Evolutionary conservation across 148 eudicot species (phyloP), one percentile per base, ranked within the genome.

Genomic region (Amaranthus hypochondriacus): DNA sequence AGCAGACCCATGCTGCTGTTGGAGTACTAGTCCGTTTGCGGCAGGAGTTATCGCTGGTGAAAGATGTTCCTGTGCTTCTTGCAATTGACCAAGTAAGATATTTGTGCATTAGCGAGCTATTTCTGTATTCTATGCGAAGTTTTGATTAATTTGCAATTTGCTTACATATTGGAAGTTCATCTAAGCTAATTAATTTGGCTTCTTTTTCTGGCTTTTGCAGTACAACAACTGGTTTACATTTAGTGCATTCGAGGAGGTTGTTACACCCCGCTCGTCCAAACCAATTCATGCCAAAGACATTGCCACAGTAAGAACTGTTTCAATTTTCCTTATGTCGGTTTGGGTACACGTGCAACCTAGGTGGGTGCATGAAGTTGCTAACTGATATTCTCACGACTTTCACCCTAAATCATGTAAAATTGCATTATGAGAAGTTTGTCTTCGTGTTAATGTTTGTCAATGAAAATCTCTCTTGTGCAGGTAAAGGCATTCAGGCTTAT

Each of bases 201-300:
- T 28, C 15, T 75, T 46, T 64, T 71, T 62, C 62, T 84, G 77
- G 70, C 62, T 80, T 15, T 78, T 56, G 73, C 92, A 95, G 97
- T 95, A 88, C 76, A 95, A 95, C 80, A 92, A 83, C 76, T 95
- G 99, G 99, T 95, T 87, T 77, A 95, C 99, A 43, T 92, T 92
- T 84, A 92, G 84, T 47, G 87, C 87, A 62, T 90, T 81, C 48
- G 81, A 87, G 79, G 97, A 90, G 81, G 89, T 86, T 53, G 93
- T 86, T 50, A 92, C 96, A 72, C 88, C 81, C 47, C 96, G 89
- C 66, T 92, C 99, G 66, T 79, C 82, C 76, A 83, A 85, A 69
- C 89, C 89, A 13, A 66, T 95, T 79, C 99, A 95, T 86, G 89
- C 97, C 62, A 92, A 71, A 84, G 93, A 95, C 66, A 77, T 92